These are phyloP conservation scores for Talaromyces albobiverticillius DNA, from an alignment of 2,329 filamentous ascomycete genomes.

Conservation along the genomic window DNA sequence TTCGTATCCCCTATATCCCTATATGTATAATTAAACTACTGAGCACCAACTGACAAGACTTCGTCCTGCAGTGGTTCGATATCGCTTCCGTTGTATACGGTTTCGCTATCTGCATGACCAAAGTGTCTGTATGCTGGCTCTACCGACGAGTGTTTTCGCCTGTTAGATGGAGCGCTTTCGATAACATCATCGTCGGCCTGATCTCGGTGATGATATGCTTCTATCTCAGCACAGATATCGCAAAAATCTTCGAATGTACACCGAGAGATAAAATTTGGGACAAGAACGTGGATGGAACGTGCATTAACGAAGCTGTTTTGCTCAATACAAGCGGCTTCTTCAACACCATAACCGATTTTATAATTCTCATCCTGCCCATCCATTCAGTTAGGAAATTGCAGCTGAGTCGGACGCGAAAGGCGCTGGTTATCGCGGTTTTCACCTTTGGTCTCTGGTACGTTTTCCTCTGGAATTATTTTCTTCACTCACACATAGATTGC, in stretches of 20 bases:
- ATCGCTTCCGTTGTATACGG: constrained; percentile 21
- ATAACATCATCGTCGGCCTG: constrained; percentile 17
- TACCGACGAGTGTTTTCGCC: constrained; percentile 22
- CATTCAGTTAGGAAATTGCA: constrained; percentile 15
- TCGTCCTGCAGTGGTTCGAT: constrained; percentile 15
- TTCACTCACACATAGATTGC: not conserved
- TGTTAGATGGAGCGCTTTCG: constrained; percentile 14
- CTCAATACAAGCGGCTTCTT: constrained; percentile 17
- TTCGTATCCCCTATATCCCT: not conserved
- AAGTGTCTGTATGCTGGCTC: constrained; percentile 22
- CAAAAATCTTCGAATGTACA: constrained; percentile 20
- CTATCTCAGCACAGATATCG: constrained; percentile 17
- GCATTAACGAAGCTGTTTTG: constrained; percentile 16
- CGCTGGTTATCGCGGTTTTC: constrained; percentile 13
- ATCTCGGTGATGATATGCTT: constrained; percentile 17
- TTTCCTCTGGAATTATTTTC: not conserved
- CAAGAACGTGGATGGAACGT: constrained; percentile 13
- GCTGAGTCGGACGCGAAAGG: constrained; percentile 11
- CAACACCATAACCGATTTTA: constrained; percentile 19
- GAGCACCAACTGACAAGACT: not conserved
- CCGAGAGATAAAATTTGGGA: constrained; percentile 19
- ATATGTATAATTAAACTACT: not conserved
- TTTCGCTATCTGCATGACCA: constrained; percentile 21
- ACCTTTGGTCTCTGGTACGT: constrained; percentile 17
- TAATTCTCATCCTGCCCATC: constrained; percentile 17